Conservation (phyloP, 2,329 filamentous ascomycete genomes). For the Davidsoniella australis region DNA sequence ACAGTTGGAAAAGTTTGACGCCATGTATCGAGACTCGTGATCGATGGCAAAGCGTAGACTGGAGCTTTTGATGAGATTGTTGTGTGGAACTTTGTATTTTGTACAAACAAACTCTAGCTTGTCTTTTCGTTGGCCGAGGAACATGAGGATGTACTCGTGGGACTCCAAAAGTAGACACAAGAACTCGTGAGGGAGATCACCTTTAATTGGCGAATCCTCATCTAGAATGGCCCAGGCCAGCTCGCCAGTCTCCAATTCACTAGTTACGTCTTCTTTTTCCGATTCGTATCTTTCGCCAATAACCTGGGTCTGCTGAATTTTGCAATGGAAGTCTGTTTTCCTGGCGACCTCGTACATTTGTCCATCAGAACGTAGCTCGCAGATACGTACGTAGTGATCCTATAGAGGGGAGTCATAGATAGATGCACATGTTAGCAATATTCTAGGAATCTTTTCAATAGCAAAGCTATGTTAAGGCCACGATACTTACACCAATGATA, state of each 20-base stretch:
- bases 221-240: constrained; percentile 3
- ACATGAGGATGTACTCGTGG: constrained; percentile 62
- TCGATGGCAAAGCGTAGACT: constrained; percentile 60
- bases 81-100: constrained; percentile 40
- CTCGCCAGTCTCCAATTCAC: neutral
- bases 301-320: constrained; percentile 63
- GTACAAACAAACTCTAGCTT: constrained; percentile 43
- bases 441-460: neutral
- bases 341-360: constrained; percentile 59
- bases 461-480: neutral
- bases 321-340: constrained; percentile 61
- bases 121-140: constrained; percentile 34
- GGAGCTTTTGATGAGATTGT: constrained; percentile 31
- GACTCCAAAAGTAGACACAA: constrained; percentile 61
- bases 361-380: constrained; percentile 51
- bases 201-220: constrained; percentile 10
- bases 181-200: constrained; percentile 53
- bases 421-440: neutral
- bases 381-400: constrained; percentile 68
- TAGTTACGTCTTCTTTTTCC: neutral
- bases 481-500: constrained; percentile 54
- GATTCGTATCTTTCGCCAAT: constrained; percentile 32
- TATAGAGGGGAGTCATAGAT: constrained; percentile 17
- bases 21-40: constrained; percentile 51
- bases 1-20: constrained; percentile 52